Conservation (phyloP, 1,139 yeast genomes). For the Debaryomyces coudertii region DNA sequence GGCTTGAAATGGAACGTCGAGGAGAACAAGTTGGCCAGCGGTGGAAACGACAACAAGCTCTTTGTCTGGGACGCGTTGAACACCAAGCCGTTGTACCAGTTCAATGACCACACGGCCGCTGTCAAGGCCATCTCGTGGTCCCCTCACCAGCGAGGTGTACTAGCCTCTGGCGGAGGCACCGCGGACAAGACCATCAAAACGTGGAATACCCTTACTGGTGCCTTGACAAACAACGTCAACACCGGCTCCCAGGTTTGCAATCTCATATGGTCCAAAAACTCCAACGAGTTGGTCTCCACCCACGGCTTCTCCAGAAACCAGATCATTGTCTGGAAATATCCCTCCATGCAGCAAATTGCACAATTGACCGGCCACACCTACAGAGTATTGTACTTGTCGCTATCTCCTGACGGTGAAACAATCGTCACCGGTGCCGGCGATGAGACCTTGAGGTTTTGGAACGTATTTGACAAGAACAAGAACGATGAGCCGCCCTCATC, state of each 20-base stretch:
- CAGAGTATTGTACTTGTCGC: slow-evolving; percentile 83
- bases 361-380: slow-evolving; percentile 93
- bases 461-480: slow-evolving; percentile 78
- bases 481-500: slow-evolving; percentile 60
- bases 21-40: slow-evolving; percentile 85
- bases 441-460: slow-evolving; percentile 94
- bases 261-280: slow-evolving; percentile 88
- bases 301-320: slow-evolving; percentile 95
- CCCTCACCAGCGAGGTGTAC: slow-evolving; percentile 90
- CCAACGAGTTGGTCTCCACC: slow-evolving; percentile 90
- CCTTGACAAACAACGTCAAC: slow-evolving; percentile 73
- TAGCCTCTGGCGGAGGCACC: slow-evolving; percentile 98
- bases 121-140: slow-evolving; percentile 98
- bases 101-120: slow-evolving; percentile 89
- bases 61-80: slow-evolving; percentile 86
- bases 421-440: slow-evolving; percentile 99
- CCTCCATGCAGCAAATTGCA: slow-evolving; percentile 90
- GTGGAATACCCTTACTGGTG: slow-evolving; percentile 89
- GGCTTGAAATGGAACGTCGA: slow-evolving; percentile 94
- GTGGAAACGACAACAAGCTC: slow-evolving; percentile 89
- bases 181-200: slow-evolving; percentile 88
- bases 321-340: slow-evolving; percentile 92
- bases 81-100: slow-evolving; percentile 69
- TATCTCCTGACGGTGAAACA: slow-evolving; percentile 97
- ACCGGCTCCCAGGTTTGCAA: slow-evolving; percentile 98